phyloP scores from a whole-genome alignment of 257 asterid genomes.

The Solanum arcanum region DNA sequence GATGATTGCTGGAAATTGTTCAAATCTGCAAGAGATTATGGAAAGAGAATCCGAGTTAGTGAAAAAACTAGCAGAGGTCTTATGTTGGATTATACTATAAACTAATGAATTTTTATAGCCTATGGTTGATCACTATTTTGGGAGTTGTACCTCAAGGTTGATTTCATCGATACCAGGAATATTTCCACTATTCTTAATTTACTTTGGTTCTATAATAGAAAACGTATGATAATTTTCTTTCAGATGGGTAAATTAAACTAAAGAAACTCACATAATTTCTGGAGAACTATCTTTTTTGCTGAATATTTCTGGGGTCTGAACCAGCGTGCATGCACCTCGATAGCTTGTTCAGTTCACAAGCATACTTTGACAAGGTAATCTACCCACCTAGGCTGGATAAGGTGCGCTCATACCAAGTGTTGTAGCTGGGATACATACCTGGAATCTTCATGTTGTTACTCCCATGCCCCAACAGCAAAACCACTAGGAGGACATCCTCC shows the following conservation, averaged over 20 bases:
- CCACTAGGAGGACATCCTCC: not conserved
- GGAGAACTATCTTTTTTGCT: not conserved
- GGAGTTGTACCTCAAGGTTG: not conserved
- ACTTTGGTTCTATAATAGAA: not conserved
- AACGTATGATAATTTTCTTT: not conserved
- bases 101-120: not conserved
- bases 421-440: not conserved
- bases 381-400: not conserved
- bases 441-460: not conserved
- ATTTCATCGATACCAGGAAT: not conserved
- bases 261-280: not conserved
- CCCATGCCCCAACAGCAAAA: not conserved
- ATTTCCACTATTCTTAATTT: not conserved
- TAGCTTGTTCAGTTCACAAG: not conserved
- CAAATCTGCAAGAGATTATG: conserved; percentile 57
- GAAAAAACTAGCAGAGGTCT: conserved; percentile 75
- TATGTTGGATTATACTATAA: not conserved
- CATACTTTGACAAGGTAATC: not conserved
- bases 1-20: conserved; percentile 55
- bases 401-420: not conserved
- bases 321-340: not conserved
- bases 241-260: not conserved
- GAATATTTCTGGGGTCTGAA: not conserved
- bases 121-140: not conserved
- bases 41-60: conserved; percentile 69